phyloP scores from a whole-genome alignment of 331 rosid genomes.

The Rosa hybrid region DNA sequence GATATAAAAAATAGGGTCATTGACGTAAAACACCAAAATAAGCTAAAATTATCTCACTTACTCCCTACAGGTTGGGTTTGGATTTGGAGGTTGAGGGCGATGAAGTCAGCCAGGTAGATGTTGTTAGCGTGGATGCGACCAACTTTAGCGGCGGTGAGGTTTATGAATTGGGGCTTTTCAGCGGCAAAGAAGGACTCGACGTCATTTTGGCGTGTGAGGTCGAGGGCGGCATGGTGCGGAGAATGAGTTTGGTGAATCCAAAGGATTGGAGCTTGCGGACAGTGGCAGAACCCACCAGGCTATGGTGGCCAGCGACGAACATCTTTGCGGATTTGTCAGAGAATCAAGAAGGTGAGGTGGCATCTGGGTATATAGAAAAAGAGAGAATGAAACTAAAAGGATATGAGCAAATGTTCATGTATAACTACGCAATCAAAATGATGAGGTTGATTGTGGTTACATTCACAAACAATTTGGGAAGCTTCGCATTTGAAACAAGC shows the following conservation, averaged over 20 bases:
- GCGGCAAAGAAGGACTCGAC: slow-evolving; percentile 81
- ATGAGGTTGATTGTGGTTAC: too few relatives aligned
- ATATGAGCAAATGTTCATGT: too few relatives aligned
- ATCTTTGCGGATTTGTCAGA: slow-evolving; percentile 78
- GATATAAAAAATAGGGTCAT: too few relatives aligned
- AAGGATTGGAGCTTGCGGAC: slow-evolving; percentile 64
- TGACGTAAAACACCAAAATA: too few relatives aligned
- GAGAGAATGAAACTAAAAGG: too few relatives aligned
- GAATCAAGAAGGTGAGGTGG: not conserved
- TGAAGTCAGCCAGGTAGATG: slow-evolving; percentile 91
- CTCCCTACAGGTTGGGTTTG: slow-evolving; percentile 37
- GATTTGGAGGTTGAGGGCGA: slow-evolving; percentile 82
- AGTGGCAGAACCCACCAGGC: slow-evolving; percentile 83
- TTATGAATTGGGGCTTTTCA: slow-evolving; percentile 69
- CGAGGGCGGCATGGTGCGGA: slow-evolving; percentile 69
- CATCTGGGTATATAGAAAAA: too few relatives aligned
- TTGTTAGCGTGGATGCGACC: slow-evolving; percentile 97
- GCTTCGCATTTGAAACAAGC: too few relatives aligned
- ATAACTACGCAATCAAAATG: too few relatives aligned
- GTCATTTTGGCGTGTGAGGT: slow-evolving; percentile 77
- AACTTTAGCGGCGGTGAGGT: slow-evolving; percentile 91
- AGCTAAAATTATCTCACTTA: too few relatives aligned
- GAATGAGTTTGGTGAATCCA: slow-evolving; percentile 68
- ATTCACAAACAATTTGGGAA: too few relatives aligned
- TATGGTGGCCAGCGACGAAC: slow-evolving; percentile 85